Base-by-base conservation (phyloP, 306 rosid species). In the Heteromeles arbutifolia region DNA sequence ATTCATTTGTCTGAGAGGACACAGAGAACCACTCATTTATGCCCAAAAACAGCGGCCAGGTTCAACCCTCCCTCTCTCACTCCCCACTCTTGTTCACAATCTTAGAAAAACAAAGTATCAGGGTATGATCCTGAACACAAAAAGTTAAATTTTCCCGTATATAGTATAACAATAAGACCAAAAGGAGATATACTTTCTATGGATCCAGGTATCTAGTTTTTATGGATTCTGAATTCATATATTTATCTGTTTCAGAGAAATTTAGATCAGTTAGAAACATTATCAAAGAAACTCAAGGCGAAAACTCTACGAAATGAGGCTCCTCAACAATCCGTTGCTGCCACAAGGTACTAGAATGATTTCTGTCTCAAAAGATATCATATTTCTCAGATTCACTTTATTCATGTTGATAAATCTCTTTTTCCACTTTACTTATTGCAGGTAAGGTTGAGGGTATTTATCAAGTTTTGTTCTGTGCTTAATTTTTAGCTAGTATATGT, bases 251-350 rank as follows among this genome's bases (percentile, higher is more conserved):
- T 85, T 75, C 88, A 95, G 97, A 89, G 99, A 75, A 92, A 95
- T 85, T 89, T 95, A 44, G 97, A 95, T 80, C 99, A 95, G 81
- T 86, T 95, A n/a, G 99, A 95, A 82, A 89, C 90, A 25, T 85
- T 95, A 63, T 95, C 99, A 34, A 95, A 92, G 91, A 95, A 95
- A 88, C 96, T 95, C 80, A 95, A 90, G 87, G 92, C 99, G n/a
- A 95, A 90, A 80, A 89, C 96, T 24, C 62, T 90, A 44, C 82
- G 99, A 87, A 79, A 90, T 1, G 99, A 95, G 84, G 91, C 96
- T 15, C 97, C 97, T 65, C 90, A 97, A 24, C 97, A 92, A 75
- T 92, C 97, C 31, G 84, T 92, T 80, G 99, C 97, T 53, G 99
- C 97, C 62, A 95, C 97, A 19, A 90, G 99, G 99, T 94, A 79